Evolutionary conservation across 2,329 filamentous ascomycete genomes (phyloP).

Genomic region (Zarea fungicola): DNA sequence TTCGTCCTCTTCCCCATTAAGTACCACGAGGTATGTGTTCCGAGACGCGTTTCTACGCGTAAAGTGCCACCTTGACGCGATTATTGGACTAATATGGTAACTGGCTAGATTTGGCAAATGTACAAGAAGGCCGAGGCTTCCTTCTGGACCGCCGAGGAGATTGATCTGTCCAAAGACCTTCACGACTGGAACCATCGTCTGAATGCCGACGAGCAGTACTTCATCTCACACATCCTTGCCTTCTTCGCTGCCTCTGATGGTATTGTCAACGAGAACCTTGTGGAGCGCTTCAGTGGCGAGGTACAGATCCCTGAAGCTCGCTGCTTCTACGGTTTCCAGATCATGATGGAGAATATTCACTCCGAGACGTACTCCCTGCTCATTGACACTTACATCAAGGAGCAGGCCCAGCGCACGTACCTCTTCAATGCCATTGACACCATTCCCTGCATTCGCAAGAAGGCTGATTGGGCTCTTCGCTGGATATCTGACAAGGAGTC

Average conservation of each 20-base stretch:
- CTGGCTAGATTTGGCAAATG: constrained; percentile 92
- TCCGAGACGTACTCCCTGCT: constrained; percentile 98
- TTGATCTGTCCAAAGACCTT: constrained; percentile 96
- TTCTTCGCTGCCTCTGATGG: constrained; percentile 99
- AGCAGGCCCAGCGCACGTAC: constrained; percentile 86
- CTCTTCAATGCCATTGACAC: constrained; percentile 99
- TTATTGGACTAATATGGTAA: constrained; percentile 33
- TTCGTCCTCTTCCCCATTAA: constrained; percentile 99
- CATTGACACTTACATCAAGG: constrained; percentile 99
- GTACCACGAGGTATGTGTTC: constrained; percentile 87
- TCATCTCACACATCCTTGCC: constrained; percentile 95
- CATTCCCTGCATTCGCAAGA: constrained; percentile 96
- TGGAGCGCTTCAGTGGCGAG: constrained; percentile 95
- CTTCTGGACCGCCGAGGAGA: constrained; percentile 99
- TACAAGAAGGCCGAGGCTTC: constrained; percentile 99
- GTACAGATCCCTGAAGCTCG: constrained; percentile 96
- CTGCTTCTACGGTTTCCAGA: constrained; percentile 99
- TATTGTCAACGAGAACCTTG: constrained; percentile 98
- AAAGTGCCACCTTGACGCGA: constrained; percentile 44
- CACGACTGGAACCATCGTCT: constrained; percentile 99
- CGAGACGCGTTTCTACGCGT: constrained; percentile 61
- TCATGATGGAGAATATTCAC: constrained; percentile 99
- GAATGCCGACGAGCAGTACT: constrained; percentile 96
- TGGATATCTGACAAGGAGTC: constrained; percentile 95
- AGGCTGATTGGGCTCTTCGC: constrained; percentile 93